phyloP scores from a whole-genome alignment of 441 rosid genomes.

The Jatropha podagrica region DNA sequence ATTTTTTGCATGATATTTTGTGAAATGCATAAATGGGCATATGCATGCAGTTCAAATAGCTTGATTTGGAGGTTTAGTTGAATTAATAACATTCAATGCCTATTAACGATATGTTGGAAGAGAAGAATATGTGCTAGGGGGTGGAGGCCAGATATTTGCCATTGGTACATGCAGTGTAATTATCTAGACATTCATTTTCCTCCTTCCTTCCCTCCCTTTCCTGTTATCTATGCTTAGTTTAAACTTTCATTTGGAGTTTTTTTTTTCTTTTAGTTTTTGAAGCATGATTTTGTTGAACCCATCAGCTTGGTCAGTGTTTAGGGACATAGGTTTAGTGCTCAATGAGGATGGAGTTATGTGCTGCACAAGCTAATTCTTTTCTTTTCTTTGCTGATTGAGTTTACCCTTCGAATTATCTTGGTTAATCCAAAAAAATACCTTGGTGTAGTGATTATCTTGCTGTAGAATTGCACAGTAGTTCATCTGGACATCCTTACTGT shows the following conservation, averaged over 20 bases:
- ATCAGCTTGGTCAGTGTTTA: background rate
- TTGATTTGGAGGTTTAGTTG: background rate
- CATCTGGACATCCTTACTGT: background rate
- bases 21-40: background rate
- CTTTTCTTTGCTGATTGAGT: background rate
- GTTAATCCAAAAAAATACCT: background rate
- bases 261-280: background rate
- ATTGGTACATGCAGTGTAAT: conserved; percentile 10
- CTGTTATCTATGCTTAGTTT: background rate
- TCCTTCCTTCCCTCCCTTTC: background rate
- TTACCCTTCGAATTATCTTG: background rate
- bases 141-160: background rate
- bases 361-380: background rate
- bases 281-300: conserved; percentile 5
- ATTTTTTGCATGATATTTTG: background rate
- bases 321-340: background rate
- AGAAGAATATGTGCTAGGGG: conserved; percentile 21
- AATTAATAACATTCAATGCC: conserved; percentile 14
- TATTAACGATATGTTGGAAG: background rate
- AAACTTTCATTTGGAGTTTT: background rate
- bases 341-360: background rate
- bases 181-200: conserved; percentile 5
- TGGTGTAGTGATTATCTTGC: background rate
- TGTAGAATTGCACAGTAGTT: conserved; percentile 8
- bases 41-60: background rate